A percentile compares a stretch with the other conserved stretches of the same genome.
These are phyloP conservation scores for Pythium brachiatum DNA, from an alignment of 352 stramenopile species.

Conservation along the genomic window DNA sequence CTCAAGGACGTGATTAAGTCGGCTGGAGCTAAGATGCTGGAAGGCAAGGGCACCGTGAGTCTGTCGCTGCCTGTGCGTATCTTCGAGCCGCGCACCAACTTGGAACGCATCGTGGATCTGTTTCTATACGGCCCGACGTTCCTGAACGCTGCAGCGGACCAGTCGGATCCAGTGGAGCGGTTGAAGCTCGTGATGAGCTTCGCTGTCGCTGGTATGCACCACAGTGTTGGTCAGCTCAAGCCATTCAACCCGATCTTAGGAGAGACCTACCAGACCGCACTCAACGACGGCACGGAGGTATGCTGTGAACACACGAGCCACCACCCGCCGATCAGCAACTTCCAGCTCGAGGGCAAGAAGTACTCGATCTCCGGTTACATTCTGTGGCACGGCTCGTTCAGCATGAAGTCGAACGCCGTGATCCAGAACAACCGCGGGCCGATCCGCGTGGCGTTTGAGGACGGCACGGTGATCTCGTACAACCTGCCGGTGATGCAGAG, in stretches of 20 bases:
- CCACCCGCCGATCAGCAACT: slow-evolving; percentile 84
- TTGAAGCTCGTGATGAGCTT: slow-evolving; percentile 83
- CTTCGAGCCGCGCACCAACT: slow-evolving; percentile 80
- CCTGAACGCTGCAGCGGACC: slow-evolving; percentile 54
- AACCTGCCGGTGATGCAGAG: slow-evolving; percentile 72
- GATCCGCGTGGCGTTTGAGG: slow-evolving; percentile 66
- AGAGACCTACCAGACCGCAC: slow-evolving; percentile 68
- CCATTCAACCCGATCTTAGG: slow-evolving; percentile 85
- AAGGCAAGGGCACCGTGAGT: slow-evolving; percentile 53
- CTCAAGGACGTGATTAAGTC: slow-evolving; percentile 85
- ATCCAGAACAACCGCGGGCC: slow-evolving; percentile 78
- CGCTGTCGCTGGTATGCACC: slow-evolving; percentile 72
- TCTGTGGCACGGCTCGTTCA: slow-evolving; percentile 73
- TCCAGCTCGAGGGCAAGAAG: slow-evolving; percentile 71
- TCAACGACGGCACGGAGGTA: slow-evolving; percentile 80
- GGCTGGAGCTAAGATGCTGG: slow-evolving; percentile 35
- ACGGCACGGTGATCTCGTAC: slow-evolving; percentile 69
- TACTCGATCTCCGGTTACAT: slow-evolving; percentile 72
- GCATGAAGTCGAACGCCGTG: slow-evolving; percentile 84
- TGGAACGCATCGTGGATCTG: slow-evolving; percentile 76
- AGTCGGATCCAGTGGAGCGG: slow-evolving; percentile 63
- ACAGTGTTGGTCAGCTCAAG: slow-evolving; percentile 80
- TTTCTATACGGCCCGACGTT: slow-evolving; percentile 83
- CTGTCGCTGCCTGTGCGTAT: slow-evolving; percentile 83
- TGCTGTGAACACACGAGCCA: slow-evolving; percentile 85